Conservation (phyloP, 2,329 filamentous ascomycete genomes). For the Pseudogymnoascus sp. region DNA sequence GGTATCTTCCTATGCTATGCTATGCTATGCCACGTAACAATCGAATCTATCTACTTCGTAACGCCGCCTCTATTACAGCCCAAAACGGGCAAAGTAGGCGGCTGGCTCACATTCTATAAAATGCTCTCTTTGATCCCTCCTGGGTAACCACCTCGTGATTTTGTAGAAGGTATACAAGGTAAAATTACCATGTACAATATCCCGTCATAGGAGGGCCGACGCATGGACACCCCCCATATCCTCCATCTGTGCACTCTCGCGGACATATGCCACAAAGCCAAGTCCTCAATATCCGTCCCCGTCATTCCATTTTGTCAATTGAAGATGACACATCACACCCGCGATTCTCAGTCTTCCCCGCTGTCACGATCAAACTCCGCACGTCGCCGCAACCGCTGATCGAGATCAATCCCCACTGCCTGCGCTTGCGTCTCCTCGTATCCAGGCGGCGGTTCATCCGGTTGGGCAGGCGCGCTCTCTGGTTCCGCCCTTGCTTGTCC, state of each 20-base stretch:
- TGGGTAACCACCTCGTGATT: background rate
- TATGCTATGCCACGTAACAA: background rate
- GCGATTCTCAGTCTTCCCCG: background rate
- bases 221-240: background rate
- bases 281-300: background rate
- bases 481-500: slow-evolving; percentile 12
- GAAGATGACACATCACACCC: background rate
- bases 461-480: slow-evolving; percentile 28
- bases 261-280: background rate
- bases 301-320: background rate
- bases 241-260: background rate
- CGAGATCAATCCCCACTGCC: slow-evolving; percentile 46
- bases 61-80: background rate
- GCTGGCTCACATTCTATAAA: background rate
- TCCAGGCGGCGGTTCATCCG: slow-evolving; percentile 75
- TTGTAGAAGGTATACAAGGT: background rate
- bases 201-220: background rate
- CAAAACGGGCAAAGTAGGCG: background rate
- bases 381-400: slow-evolving; percentile 67
- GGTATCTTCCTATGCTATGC: background rate
- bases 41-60: background rate
- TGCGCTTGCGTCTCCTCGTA: slow-evolving; percentile 88
- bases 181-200: background rate
- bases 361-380: slow-evolving; percentile 42
- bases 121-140: background rate